Conservation (phyloP, 2,329 filamentous ascomycete species). For the Calonectria pseudoturangicola region DNA sequence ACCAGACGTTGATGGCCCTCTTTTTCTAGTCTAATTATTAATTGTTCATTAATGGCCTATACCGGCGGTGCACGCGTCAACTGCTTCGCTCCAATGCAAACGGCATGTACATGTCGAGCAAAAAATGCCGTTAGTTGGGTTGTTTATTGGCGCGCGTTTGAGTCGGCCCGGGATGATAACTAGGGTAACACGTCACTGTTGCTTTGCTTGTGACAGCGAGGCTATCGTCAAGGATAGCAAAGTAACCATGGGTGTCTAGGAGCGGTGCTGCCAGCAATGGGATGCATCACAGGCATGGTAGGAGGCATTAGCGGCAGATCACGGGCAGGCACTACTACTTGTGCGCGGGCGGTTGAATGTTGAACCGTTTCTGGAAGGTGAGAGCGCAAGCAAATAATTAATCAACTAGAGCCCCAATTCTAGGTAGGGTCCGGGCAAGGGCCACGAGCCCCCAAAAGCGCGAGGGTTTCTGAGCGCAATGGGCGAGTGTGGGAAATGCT, state of each 20-base stretch:
- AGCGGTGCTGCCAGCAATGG: neutral
- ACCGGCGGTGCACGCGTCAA: conserved; percentile 10
- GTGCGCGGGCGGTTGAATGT: neutral
- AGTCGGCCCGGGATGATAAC: conserved; percentile 24
- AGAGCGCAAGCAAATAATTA: neutral
- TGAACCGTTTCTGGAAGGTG: neutral
- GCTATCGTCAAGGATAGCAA: conserved; percentile 19
- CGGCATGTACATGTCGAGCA: conserved; percentile 19
- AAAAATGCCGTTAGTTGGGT: neutral
- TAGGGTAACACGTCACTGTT: conserved; percentile 15
- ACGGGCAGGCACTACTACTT: conserved; percentile 10
- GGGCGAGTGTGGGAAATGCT: conserved; percentile 35
- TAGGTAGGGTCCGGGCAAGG: neutral
- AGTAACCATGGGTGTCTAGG: conserved; percentile 10
- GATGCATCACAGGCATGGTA: conserved; percentile 12
- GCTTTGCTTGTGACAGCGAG: conserved; percentile 14
- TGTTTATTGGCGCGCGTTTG: conserved; percentile 16
- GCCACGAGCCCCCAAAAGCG: too few species aligned
- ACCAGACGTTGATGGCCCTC: neutral
- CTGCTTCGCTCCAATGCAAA: conserved; percentile 7
- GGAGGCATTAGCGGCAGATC: conserved; percentile 22
- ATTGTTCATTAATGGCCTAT: neutral
- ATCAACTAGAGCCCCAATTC: neutral
- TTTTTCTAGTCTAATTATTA: neutral
- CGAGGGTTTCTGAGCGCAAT: conserved; percentile 19